phyloP scores from a whole-genome alignment of 176 grass and related monocot genomes.

The Rhipidocladum racemiflorum region DNA sequence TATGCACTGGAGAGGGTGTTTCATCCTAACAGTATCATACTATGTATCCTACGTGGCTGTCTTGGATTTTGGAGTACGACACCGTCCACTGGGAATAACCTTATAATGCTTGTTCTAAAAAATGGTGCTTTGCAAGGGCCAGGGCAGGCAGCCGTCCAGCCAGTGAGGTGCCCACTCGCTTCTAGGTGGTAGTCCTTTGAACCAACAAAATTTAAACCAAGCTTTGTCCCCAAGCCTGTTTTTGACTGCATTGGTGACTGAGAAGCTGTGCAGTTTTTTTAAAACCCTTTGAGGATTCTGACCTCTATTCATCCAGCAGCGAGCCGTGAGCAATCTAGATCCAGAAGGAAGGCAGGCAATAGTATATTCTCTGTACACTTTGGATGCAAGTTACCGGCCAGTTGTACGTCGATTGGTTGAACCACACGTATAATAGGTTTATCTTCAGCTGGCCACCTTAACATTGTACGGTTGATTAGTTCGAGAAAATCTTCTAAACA shows the following conservation, averaged over 20 bases:
- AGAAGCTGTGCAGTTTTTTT: slow-evolving; percentile 38
- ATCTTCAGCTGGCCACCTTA: slow-evolving; percentile 28
- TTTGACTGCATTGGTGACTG: slow-evolving; percentile 74
- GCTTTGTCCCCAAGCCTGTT: slow-evolving; percentile 59
- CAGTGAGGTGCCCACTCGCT: slow-evolving; percentile 48
- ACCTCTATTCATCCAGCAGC: slow-evolving; percentile 38
- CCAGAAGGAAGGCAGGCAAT: slow-evolving; percentile 35
- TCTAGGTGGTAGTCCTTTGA: slow-evolving; percentile 53
- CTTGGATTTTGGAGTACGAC: too few species aligned
- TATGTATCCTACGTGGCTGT: too few species aligned
- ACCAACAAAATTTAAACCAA: slow-evolving; percentile 53
- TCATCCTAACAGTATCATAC: too few species aligned
- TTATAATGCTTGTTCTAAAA: background rate
- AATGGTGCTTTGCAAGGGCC: slow-evolving; percentile 18
- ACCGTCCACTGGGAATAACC: too few species aligned
- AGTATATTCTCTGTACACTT: slow-evolving; percentile 37
- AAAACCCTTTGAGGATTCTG: slow-evolving; percentile 30
- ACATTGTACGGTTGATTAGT: slow-evolving; percentile 31
- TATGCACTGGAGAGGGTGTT: too few species aligned
- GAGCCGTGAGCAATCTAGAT: slow-evolving; percentile 31
- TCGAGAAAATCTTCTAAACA: slow-evolving; percentile 27
- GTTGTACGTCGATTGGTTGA: slow-evolving; percentile 13
- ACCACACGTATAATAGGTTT: slow-evolving; percentile 26
- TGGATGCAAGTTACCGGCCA: slow-evolving; percentile 24
- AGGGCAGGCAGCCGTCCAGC: slow-evolving; percentile 30